Evolutionary conservation across 495 filamentous ascomycete species (phyloP).

Genomic region (Podospora pseudopauciseta): DNA sequence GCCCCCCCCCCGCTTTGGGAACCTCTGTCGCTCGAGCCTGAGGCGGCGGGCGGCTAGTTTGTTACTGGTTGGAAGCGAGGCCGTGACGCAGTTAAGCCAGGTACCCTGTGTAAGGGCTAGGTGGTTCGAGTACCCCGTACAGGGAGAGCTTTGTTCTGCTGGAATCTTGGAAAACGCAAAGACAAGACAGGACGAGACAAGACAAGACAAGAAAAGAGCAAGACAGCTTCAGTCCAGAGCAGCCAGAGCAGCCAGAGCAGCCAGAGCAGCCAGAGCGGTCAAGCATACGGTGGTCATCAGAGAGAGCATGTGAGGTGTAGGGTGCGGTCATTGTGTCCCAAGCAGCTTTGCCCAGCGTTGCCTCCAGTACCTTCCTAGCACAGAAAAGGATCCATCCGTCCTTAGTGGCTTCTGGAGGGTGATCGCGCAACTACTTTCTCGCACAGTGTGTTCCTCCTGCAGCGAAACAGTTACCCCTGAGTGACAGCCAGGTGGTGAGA

Average conservation of each 20-base stretch:
- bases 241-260: too few relatives aligned
- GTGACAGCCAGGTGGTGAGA: neutral
- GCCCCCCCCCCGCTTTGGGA: constrained; percentile 27
- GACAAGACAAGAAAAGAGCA: too few relatives aligned
- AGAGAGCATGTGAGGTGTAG: neutral
- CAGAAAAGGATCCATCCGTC: constrained; percentile 4
- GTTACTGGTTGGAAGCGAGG: neutral
- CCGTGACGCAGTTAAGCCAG: constrained; percentile 10
- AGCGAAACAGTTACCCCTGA: neutral
- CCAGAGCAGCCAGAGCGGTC: neutral
- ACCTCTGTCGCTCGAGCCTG: neutral
- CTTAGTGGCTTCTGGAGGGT: constrained; percentile 3
- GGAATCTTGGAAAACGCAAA: neutral
- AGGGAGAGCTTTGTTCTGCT: too few relatives aligned
- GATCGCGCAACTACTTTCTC: constrained; percentile 2
- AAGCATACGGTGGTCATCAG: neutral
- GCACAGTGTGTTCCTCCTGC: neutral
- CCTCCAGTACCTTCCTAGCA: neutral
- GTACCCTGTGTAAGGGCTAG: neutral
- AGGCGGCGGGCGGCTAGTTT: constrained; percentile 5
- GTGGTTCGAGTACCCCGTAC: too few relatives aligned
- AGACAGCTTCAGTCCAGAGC: neutral
- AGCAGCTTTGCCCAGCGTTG: too few relatives aligned
- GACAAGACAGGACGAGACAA: too few relatives aligned
- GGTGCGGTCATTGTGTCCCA: neutral